Base-by-base conservation (phyloP, 371 early-diverging fungal genomes). In the Thermomucor indicae-seudaticae region DNA sequence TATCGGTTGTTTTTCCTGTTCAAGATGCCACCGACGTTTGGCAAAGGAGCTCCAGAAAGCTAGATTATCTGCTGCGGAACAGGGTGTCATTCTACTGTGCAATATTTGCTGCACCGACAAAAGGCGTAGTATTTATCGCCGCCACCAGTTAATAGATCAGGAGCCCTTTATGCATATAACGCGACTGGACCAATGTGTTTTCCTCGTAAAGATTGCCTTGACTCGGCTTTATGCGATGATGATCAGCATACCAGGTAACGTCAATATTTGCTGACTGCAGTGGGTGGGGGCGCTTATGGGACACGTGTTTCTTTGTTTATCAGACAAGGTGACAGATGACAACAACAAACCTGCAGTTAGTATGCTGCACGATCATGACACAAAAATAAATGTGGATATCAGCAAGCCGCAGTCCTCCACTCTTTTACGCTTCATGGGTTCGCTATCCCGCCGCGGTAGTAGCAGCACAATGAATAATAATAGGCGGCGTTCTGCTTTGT, bases 181-280 rank as follows among this genome's bases (percentile, higher is more conserved):
- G 29, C 51, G 51, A 58, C 77, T 92, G 20, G 83, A 91, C 53
- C 91, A 93, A 64, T 93, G 89, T 54, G 81, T 86, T 19, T 90
- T 89, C 59, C 67, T 91, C 27, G 71, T 93, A 55, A 71, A 84
- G 2, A 83, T 89, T 28, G 90, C 91, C 14, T 72, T 92, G 45
- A 75, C 80, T 48, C 73, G 91, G 11, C 72, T 91, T 27, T 88
- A 85, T 52, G 67, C 72, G 11, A 60, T 14, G 14, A n/a, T 85
- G 49, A 62, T 90, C 6, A 68, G 69, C 42, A 55, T 68, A 25
- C 70, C 68, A 60, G 67, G 76, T 77, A 55, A 43, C n/a, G n/a
- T n/a, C n/a, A n/a, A n/a, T n/a, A n/a, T n/a, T n/a, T n/a, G n/a
- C n/a, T n/a, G n/a, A n/a, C n/a, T n/a, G n/a, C n/a, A n/a, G n/a